These are phyloP conservation scores for Crinitomyces ghanaensis DNA, from an alignment of 805 yeast species.

Conservation along the genomic window DNA sequence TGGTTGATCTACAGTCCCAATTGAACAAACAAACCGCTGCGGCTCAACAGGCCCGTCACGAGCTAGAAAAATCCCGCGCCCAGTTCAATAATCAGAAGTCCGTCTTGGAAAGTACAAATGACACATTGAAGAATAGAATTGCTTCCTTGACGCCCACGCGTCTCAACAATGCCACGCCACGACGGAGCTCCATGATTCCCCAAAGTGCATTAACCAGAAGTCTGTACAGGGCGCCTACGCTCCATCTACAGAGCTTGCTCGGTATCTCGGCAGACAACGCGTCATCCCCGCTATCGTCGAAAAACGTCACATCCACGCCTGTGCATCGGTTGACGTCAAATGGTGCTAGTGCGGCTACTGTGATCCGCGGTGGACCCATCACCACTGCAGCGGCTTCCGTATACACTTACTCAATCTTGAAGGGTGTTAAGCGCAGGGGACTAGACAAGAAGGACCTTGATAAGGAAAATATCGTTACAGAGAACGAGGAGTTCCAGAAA, in stretches of 20 bases:
- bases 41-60: slow-evolving; percentile 8
- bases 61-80: slow-evolving; percentile 5
- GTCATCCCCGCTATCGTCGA: no score
- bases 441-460: no score
- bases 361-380: not conserved
- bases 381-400: not conserved
- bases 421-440: no score
- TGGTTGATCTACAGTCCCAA: slow-evolving; percentile 8
- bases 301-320: no score
- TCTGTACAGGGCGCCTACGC: not conserved
- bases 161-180: not conserved
- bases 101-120: slow-evolving; percentile 11
- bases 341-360: slow-evolving; percentile 1
- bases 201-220: not conserved
- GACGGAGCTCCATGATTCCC: not conserved
- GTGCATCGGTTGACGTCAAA: no score
- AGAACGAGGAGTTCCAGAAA: no score
- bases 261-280: no score
- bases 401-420: no score
- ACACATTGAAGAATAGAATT: slow-evolving; percentile 7
- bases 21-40: slow-evolving; percentile 6
- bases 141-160: slow-evolving; percentile 3
- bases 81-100: slow-evolving; percentile 9
- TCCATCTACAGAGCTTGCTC: not conserved
- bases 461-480: no score